Percentiles rank a stretch among this genome's conserved stretches.
Conservation (phyloP, 805 yeast species). For the Nakazawaea holstii region DNA sequence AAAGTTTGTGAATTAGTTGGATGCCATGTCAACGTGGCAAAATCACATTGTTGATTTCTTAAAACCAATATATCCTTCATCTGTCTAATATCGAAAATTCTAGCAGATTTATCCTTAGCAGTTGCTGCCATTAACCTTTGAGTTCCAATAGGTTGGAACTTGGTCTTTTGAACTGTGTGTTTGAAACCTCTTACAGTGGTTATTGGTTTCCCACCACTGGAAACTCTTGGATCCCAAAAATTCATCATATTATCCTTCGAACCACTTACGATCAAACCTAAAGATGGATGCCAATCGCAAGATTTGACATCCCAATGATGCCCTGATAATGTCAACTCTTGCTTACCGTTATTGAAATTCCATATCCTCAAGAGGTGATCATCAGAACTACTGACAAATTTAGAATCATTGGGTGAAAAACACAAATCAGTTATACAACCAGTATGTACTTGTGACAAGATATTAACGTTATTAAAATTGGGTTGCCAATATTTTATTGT, state of each 20-base stretch:
- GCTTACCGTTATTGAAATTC: constrained; percentile 86
- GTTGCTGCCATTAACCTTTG: constrained; percentile 72
- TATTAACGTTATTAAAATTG: constrained; percentile 92
- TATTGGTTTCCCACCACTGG: constrained; percentile 46
- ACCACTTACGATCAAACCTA: constrained; percentile 86
- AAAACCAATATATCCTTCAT: constrained; percentile 73
- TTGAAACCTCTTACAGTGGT: constrained; percentile 87
- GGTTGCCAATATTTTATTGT: constrained; percentile 95
- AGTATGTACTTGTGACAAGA: constrained; percentile 61
- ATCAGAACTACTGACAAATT: constrained; percentile 92
- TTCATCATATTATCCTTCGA: constrained; percentile 92
- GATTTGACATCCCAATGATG: constrained; percentile 99
- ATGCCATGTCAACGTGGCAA: constrained; percentile 87
- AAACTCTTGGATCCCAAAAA: constrained; percentile 90
- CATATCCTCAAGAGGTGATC: constrained; percentile 88
- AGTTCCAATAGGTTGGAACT: constrained; percentile 82
- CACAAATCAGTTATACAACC: constrained; percentile 84
- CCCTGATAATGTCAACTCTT: constrained; percentile 76
- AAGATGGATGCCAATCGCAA: constrained; percentile 92
- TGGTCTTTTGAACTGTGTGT: constrained; percentile 83
- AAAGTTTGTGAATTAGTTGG: constrained; percentile 78
- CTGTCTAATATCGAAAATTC: constrained; percentile 82
- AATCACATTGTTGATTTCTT: constrained; percentile 77
- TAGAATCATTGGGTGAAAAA: constrained; percentile 85
- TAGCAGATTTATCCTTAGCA: constrained; percentile 81